Evolutionary conservation across 2,329 filamentous ascomycete species (phyloP), one percentile per base, ranked within the genome.

Genomic region (Macrophomina pseudophaseolina): DNA sequence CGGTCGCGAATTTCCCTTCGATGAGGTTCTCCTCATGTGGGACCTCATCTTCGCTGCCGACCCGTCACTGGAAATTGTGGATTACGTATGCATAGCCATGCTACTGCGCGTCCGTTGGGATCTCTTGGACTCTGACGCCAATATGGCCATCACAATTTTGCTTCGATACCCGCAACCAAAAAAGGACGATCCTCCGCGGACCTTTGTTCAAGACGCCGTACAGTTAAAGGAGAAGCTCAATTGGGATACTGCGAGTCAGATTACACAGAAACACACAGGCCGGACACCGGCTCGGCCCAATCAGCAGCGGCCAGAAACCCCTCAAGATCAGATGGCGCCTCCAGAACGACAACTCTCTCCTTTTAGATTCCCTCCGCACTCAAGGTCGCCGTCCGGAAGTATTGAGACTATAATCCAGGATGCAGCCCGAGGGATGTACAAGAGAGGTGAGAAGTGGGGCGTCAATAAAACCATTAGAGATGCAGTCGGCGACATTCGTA

Each of bases 61-160:
- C 72, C 86, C 94, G 7, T 85, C 87, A 0, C 80, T 97, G 33
- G 88, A 93, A 59, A 82, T 98, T 38, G 88, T 98, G 71, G 93
- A 98, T 74, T 85, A 95, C 65, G 89, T 97, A n/a, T 97, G 94
- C 71, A 88, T 97, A 62, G 90, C 93, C 5, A 98, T 99, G 94
- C 83, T 99, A 30, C 83, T 99, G 53, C 88, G 95, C 60, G 93
- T 98, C 71, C 88, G 94, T 66, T 97, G 94, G 94, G 88, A 94
- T 71, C 91, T 99, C 42, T 81, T 98, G 32, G 88, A 92, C 69
- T 89, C 92, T 12, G 94, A 98, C 76, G 97, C 97, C 74, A 94
- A 95, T 1, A 86, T 88, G 42, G 94, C 92, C 8, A 82, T 99
- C 64, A 90, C 92, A 66, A 80, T 96, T 1, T 82, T 98, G 32